phyloP scores from a whole-genome alignment of 2,329 filamentous ascomycete genomes.

The Pochonia chlamydosporia region DNA sequence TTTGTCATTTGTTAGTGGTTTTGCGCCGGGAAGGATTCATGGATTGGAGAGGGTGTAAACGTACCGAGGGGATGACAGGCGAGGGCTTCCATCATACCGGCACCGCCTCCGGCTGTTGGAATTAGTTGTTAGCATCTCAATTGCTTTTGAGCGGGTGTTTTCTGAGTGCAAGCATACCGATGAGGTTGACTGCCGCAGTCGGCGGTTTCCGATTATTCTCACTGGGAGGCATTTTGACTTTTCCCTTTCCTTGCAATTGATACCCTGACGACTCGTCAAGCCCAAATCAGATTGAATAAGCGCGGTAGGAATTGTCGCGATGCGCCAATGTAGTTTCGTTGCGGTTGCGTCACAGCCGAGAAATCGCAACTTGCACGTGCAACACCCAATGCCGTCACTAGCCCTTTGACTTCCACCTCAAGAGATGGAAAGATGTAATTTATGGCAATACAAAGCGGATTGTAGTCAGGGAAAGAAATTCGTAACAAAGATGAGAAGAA shows the following conservation, averaged over 20 bases:
- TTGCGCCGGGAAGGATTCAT: slow-evolving; percentile 5
- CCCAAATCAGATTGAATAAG: too few species aligned
- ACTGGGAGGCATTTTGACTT: slow-evolving; percentile 24
- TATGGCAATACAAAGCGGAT: too few species aligned
- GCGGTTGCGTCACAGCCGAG: not conserved
- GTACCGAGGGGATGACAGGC: slow-evolving; percentile 88
- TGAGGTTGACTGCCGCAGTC: slow-evolving; percentile 83
- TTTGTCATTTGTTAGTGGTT: too few species aligned
- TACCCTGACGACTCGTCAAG: too few species aligned
- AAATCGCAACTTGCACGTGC: not conserved
- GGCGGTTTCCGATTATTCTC: slow-evolving; percentile 63
- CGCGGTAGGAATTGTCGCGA: too few species aligned
- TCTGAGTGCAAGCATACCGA: slow-evolving; percentile 43
- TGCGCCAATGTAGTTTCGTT: too few species aligned
- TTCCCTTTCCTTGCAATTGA: not conserved
- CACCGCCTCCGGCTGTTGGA: slow-evolving; percentile 77
- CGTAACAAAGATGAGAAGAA: not conserved
- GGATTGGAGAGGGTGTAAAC: slow-evolving; percentile 18
- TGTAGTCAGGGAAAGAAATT: too few species aligned
- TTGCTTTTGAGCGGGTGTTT: not conserved
- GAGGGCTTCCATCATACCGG: slow-evolving; percentile 98
- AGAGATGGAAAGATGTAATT: not conserved
- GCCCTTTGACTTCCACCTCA: not conserved
- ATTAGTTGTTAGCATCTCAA: not conserved
- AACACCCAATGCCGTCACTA: not conserved